These are phyloP conservation scores for Colletotrichum salicis DNA, from an alignment of 2,329 filamentous ascomycete genomes.

Conservation along the genomic window DNA sequence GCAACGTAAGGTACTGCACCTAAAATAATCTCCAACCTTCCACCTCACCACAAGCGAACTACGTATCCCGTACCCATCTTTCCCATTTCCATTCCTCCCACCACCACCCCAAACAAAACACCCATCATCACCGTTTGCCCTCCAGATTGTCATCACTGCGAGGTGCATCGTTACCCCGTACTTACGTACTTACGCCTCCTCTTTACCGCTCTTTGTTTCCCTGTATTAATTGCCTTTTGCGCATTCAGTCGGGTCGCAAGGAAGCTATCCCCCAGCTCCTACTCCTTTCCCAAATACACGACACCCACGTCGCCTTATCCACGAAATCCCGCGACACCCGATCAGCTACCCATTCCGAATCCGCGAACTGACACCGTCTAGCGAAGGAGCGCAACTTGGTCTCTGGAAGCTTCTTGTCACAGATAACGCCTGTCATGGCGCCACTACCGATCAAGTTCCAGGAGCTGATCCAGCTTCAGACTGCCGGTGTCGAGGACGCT, in stretches of 20 bases:
- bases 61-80: constrained; percentile 37
- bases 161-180: constrained; percentile 33
- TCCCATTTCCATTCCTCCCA: constrained; percentile 33
- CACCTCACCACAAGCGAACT: constrained; percentile 27
- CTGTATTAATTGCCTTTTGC: constrained; percentile 38
- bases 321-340: constrained; percentile 30
- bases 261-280: constrained; percentile 35
- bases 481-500: constrained; percentile 57
- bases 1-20: constrained; percentile 4
- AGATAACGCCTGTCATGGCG: constrained; percentile 59
- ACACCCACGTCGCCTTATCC: constrained; percentile 26
- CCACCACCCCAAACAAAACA: constrained; percentile 31
- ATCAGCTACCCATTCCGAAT: constrained; percentile 14
- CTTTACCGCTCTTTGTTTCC: constrained; percentile 33
- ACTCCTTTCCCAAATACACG: constrained; percentile 28
- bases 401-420: constrained; percentile 28
- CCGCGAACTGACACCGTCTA: constrained; percentile 11
- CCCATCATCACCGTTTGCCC: constrained; percentile 36
- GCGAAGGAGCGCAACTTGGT: constrained; percentile 17
- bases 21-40: constrained; percentile 25
- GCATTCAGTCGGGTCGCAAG: constrained; percentile 34
- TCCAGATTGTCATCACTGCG: constrained; percentile 38
- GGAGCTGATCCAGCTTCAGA: constrained; percentile 80
- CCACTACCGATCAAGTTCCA: constrained; percentile 92
- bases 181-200: constrained; percentile 19